Evolutionary conservation across 2,329 filamentous ascomycete species (phyloP).

Genomic region (Colletotrichum chrysophilum): DNA sequence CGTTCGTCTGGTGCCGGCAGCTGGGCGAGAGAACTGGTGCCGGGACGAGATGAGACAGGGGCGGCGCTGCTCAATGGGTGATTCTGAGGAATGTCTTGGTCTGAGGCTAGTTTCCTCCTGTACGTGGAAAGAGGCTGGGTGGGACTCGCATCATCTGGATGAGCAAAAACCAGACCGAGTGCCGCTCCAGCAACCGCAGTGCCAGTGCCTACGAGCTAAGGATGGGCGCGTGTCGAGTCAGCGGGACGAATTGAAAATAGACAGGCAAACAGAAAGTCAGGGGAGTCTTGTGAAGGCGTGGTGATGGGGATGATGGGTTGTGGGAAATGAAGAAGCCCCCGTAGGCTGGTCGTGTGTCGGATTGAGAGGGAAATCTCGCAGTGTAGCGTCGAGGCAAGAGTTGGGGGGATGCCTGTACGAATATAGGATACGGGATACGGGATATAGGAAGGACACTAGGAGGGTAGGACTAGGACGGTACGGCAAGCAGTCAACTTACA

Average conservation of each 20-base stretch:
- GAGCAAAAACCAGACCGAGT: constrained; percentile 64
- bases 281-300: neutral
- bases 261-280: constrained; percentile 14
- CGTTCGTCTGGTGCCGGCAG: constrained; percentile 32
- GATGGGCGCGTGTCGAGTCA: constrained; percentile 7
- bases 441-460: neutral
- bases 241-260: neutral
- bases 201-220: constrained; percentile 65
- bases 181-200: constrained; percentile 66
- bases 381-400: neutral
- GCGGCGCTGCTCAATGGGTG: constrained; percentile 27
- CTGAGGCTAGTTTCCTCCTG: constrained; percentile 23
- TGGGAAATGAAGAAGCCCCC: constrained; percentile 11
- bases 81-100: constrained; percentile 37
- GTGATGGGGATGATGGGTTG: neutral
- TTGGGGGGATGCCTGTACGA: constrained; percentile 18
- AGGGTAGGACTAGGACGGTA: neutral
- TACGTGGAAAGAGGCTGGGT: constrained; percentile 21
- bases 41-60: constrained; percentile 43
- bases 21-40: constrained; percentile 45
- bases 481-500: constrained; percentile 38
- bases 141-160: constrained; percentile 47
- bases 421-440: neutral
- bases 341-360: neutral
- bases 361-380: neutral